These are phyloP conservation scores for Paraphoma chrysanthemicola DNA, from an alignment of 2,329 filamentous ascomycete species.

Conservation along the genomic window DNA sequence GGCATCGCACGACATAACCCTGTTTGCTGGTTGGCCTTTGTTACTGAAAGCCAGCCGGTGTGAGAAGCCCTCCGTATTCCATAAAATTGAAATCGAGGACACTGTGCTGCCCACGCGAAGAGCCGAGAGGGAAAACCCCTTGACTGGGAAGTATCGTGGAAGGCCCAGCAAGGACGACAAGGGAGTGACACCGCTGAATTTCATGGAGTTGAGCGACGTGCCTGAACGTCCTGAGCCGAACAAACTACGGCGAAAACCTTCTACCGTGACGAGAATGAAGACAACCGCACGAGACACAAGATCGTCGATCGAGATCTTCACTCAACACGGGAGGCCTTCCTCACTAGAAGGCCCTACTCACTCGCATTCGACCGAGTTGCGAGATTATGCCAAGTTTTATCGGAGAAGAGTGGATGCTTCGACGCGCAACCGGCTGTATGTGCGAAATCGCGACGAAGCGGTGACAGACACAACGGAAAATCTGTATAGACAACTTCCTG, in stretches of 20 bases:
- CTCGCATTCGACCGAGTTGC: neutral
- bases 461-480: constrained; percentile 22
- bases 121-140: constrained; percentile 14
- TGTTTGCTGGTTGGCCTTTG: constrained; percentile 34
- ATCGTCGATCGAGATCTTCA: constrained; percentile 19
- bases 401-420: constrained; percentile 30
- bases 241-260: constrained; percentile 28
- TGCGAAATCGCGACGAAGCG: constrained; percentile 19
- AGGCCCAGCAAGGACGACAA: neutral
- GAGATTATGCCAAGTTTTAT: constrained; percentile 20
- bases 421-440: constrained; percentile 31
- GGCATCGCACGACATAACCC: constrained; percentile 23
- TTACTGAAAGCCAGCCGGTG: constrained; percentile 30
- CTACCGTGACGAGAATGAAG: constrained; percentile 16
- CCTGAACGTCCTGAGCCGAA: constrained; percentile 13
- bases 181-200: constrained; percentile 16
- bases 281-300: constrained; percentile 11
- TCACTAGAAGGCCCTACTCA: constrained; percentile 4
- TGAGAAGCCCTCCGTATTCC: constrained; percentile 23
- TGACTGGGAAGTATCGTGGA: constrained; percentile 1
- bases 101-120: constrained; percentile 8
- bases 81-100: neutral
- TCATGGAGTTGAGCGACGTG: constrained; percentile 31
- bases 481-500: constrained; percentile 25
- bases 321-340: constrained; percentile 19